These are phyloP conservation scores for Blastocystis sp. DNA, from an alignment of 352 stramenopile species.

Conservation along the genomic window DNA sequence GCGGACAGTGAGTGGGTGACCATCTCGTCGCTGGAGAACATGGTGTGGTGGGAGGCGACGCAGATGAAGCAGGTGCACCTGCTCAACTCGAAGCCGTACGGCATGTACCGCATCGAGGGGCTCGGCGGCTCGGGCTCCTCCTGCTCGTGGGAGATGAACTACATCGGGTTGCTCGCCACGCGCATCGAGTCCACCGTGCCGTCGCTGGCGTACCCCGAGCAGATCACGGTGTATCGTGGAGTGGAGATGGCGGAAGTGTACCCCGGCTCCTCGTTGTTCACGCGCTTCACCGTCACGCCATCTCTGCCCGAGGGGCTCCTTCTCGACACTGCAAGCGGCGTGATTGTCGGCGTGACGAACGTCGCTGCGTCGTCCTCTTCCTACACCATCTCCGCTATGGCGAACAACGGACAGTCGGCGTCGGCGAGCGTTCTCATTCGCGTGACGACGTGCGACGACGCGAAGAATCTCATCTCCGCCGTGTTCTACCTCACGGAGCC, in stretches of 20 bases:
- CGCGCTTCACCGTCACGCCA: neutral
- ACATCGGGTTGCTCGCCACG: neutral
- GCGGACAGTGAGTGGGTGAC: too few species aligned
- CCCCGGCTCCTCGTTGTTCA: neutral
- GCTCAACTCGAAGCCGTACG: conserved; percentile 30
- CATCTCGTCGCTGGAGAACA: neutral
- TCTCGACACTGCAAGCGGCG: neutral
- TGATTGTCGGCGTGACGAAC: neutral
- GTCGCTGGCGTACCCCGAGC: neutral
- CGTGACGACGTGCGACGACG: neutral
- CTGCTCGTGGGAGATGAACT: conserved; percentile 3
- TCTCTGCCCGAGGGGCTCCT: neutral
- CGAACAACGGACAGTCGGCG: neutral
- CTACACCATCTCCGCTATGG: neutral
- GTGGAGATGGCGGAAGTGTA: conserved; percentile 4
- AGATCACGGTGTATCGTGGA: neutral
- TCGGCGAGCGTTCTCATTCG: neutral
- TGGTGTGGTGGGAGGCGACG: neutral
- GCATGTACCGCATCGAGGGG: conserved; percentile 22
- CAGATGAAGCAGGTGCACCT: conserved; percentile 29
- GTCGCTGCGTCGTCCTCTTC: neutral
- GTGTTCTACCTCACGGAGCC: neutral
- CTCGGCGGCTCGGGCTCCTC: neutral
- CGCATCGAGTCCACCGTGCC: neutral
- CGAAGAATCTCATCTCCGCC: neutral